Evolutionary conservation across 2,329 filamentous ascomycete species (phyloP), one percentile per base, ranked within the genome.

Genomic region (Davidsoniella eucalypti): DNA sequence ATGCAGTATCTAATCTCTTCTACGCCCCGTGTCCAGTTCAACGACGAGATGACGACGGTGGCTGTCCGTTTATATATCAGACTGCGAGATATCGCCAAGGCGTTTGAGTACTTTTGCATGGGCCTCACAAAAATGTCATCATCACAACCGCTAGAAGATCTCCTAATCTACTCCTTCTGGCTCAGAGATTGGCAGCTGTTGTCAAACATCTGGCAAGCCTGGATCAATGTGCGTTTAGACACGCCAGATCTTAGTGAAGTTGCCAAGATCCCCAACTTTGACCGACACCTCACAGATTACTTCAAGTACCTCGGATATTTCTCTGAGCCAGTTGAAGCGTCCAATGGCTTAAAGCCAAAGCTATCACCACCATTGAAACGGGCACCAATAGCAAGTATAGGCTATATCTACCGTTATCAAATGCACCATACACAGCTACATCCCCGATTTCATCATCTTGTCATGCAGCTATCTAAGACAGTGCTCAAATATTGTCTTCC

Each of bases 31-130:
- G 3, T 50, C 4, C 47, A 53, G 39, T 53, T 53, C 9, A 50
- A 50, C 23, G 47, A 44, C 18, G 47, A 53, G 12, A 40, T 53
- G 33, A 47, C 51, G 12, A 47, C 42, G 3, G 48, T 53, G n/a
- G 51, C 51, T n/a, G 51, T 53, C 17, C 51, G 51, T 3, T 29
- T 53, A 33, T 53, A 53, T 16, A 50, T 50, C 14, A 47, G 51
- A 16, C 47, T 53, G n/a, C 47, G 51, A 26, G 37, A 53, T 36
- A 53, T 53, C 16, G 41, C 51, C 39, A 46, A 44, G 21, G 51
- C 51, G 16, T 53, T 53, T 44, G 43, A 53, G 26, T 53, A 53
- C 40, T 53, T 47, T 43, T 40, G 41, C 37, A 25, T 17, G 5
- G 51, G 51, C 29, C 47, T 53, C 2, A 50, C 43, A 4, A 37